Base-by-base conservation (phyloP, 768 basidiomycete genomes). In the Trametes villosa region DNA sequence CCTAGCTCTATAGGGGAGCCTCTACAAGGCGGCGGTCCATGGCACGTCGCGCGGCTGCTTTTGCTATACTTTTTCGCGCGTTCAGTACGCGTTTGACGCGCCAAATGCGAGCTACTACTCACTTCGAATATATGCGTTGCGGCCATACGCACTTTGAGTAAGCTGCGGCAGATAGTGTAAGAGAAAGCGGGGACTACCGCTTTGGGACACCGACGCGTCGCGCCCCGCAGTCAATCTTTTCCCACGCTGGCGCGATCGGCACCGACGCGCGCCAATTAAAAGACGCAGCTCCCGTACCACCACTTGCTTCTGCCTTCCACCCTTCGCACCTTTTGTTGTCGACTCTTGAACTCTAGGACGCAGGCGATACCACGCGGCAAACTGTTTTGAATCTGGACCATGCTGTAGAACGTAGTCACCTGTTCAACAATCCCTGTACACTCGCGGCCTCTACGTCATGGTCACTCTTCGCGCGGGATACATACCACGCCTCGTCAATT, bases 31-130 rank as follows among this genome's bases (percentile, higher is more conserved):
- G 76, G 65, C 4, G 83, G 80, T 0, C 86, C 88, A 72, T 86
- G 84, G 68, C 90, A 92, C 62, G 84, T 86, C 1, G 87, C 87
- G 51, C 84, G 80, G 2, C 81, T 77, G 61, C 85, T 89, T 75
- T 83, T 89, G 74, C 85, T 87, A 62, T 92, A 92, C 91, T 92
- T 38, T 44, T 27, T 7, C 15, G 24, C 47, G 49, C 49, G 42
- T 31, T 44, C 38, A 20, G 20, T 11, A 7, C n/a, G 7, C 1
- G 30, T 22, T 38, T 6, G 2, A 62, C 41, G 53, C n/a, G 55
- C 50, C 7, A n/a, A 24, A 36, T 31, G 4, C 7, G 15, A 8
- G 5, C 12, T 18, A 6, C 2, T 2, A 55, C 60, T 4, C 46
- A 70, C 72, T 64, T 74, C 72, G 29, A 74, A 60, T 27, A 70